Base-by-base conservation (phyloP, 805 yeast genomes). In the Torulaspora franciscae region DNA sequence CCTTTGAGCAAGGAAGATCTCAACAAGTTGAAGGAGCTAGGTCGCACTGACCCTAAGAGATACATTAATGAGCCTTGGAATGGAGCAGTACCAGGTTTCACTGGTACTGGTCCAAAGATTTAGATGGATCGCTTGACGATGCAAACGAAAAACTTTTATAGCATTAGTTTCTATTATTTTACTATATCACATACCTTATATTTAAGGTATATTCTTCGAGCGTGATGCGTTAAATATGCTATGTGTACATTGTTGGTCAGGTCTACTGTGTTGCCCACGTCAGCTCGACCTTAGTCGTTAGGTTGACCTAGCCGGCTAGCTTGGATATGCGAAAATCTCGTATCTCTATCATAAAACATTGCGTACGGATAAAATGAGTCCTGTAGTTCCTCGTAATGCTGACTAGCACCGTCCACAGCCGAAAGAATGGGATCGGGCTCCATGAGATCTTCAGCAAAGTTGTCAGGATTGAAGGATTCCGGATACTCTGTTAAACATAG, bases 1-100 rank as follows among this genome's bases (percentile, higher is more conserved):
- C 65, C 70, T 13, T 64, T 79, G 30, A 58, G 70, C 25, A 54
- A 57, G 14, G 74, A 69, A 38, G 81, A 77, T 37, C 43, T 76
- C 40, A 58, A 61, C n/a, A 51, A 52, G 19, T 55, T 76, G 48
- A 65, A 59, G 38, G 43, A 59, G 3, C 37, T 62, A 32, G 73
- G 73, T 32, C 40, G 50, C 6, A 47, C 51, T 3, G 42, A 64
- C 7, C 66, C 69, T 28, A 49, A 55, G 46, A 61, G 72, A 46
- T 67, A 49, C 38, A 60, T 66, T 23, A 60, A 64, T 17, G 65
- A 57, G 29, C 46, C 42, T 28, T 59, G 62, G 50, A 53, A 59
- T 8, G 44, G 46, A 2, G 27, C 48, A 5, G 52, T 64, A n/a
- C 67, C 67, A 6, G 65, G 63, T 0, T 63, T 62, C 44, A 50